Evolutionary conservation across 2,329 filamentous ascomycete genomes (phyloP).

Genomic region (Akanthomyces lecanii): DNA sequence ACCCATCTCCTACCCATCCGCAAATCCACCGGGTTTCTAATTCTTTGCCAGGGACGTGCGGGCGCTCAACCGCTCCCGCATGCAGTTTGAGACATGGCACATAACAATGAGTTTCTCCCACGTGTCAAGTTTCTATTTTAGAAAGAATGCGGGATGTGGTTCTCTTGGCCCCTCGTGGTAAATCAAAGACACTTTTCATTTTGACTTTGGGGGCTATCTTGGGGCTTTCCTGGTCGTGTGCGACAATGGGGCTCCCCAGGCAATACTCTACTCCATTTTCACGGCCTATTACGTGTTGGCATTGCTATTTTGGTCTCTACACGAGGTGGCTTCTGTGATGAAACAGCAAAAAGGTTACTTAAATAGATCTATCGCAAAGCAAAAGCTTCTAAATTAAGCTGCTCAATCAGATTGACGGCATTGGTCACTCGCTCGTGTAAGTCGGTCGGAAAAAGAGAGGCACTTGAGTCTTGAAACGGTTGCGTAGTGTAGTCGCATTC

Average conservation of each 20-base stretch:
- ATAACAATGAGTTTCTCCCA: neutral
- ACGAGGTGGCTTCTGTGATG: neutral
- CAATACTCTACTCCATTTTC: no score
- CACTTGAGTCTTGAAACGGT: neutral
- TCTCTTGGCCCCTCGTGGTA: neutral
- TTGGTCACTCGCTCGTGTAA: neutral
- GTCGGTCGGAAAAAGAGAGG: neutral
- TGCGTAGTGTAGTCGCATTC: neutral
- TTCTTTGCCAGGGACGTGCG: no score
- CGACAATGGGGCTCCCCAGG: neutral
- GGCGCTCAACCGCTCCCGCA: no score
- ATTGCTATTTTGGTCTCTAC: neutral
- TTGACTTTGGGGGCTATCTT: neutral
- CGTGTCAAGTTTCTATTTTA: neutral
- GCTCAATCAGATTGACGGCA: neutral
- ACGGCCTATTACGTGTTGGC: neutral
- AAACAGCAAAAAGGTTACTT: neutral
- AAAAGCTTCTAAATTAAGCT: neutral
- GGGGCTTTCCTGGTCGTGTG: neutral
- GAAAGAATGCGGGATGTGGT: neutral
- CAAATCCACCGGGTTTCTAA: no score
- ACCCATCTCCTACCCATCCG: no score
- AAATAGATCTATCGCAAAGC: neutral
- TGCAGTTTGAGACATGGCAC: no score
- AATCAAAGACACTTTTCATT: neutral